Evolutionary conservation across 768 basidiomycete species (phyloP).

Genomic region (Dentipellis sp.): DNA sequence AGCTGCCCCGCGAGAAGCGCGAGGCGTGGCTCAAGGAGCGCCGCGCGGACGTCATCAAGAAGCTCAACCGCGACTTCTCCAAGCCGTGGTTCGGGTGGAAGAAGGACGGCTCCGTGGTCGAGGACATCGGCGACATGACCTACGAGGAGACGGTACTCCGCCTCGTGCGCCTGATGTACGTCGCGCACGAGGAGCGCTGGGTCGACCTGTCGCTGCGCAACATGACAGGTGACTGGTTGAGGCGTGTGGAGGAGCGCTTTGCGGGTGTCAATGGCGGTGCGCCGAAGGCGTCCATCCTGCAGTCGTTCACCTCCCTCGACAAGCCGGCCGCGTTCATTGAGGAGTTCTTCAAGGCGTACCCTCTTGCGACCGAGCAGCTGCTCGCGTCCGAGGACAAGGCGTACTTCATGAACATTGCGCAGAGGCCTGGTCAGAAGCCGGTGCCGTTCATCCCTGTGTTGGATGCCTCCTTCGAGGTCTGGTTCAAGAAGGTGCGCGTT

Average conservation of each 20-base stretch:
- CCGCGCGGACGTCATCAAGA: constrained; percentile 80
- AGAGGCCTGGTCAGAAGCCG: constrained; percentile 96
- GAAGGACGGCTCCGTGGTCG: constrained; percentile 79
- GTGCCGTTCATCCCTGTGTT: constrained; percentile 97
- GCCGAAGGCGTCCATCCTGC: constrained; percentile 73
- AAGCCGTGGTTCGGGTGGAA: constrained; percentile 98
- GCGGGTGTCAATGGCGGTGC: constrained; percentile 76
- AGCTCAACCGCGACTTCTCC: constrained; percentile 90
- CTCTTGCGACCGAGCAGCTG: constrained; percentile 74
- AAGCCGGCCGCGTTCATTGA: constrained; percentile 71
- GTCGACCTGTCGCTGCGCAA: constrained; percentile 87
- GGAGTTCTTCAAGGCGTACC: constrained; percentile 79
- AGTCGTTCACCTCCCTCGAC: constrained; percentile 78
- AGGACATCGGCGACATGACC: constrained; percentile 92
- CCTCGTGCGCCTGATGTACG: constrained; percentile 92
- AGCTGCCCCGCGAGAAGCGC: constrained; percentile 93
- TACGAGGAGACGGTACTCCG: constrained; percentile 93
- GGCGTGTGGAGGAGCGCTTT: constrained; percentile 92
- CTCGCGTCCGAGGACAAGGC: constrained; percentile 90
- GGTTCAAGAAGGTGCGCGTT: constrained; percentile 92
- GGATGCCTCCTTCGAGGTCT: constrained; percentile 89
- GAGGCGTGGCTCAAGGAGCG: constrained; percentile 79
- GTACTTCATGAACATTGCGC: constrained; percentile 92
- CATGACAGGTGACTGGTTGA: constrained; percentile 92
- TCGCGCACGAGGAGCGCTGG: constrained; percentile 87